These are phyloP conservation scores for Dovyalis caffra DNA, from an alignment of 345 rosid species.

Conservation along the genomic window DNA sequence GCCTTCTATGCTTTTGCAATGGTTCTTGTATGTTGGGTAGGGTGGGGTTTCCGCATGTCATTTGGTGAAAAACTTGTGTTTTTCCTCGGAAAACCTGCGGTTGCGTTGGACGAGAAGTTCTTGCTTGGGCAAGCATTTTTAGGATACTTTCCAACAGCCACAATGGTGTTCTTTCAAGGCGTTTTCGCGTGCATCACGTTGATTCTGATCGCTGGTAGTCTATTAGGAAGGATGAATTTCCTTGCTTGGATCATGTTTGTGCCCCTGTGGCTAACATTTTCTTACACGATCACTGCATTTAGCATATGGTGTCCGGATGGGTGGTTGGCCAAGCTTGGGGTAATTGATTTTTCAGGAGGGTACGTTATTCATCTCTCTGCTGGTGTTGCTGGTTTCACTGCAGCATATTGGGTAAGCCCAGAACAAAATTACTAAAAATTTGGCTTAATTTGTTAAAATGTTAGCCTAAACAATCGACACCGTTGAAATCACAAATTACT, in stretches of 20 bases:
- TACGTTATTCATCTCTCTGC: conserved; percentile 52
- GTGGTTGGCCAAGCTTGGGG: conserved; percentile 49
- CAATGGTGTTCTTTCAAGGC: conserved; percentile 51
- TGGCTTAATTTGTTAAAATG: neutral
- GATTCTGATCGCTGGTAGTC: conserved; percentile 43
- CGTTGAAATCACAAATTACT: too few relatives aligned
- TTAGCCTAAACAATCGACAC: too few relatives aligned
- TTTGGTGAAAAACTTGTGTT: conserved; percentile 41
- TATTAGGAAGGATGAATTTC: conserved; percentile 58
- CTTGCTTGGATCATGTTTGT: conserved; percentile 50
- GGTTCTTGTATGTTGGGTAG: conserved; percentile 49
- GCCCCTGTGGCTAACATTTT: conserved; percentile 47
- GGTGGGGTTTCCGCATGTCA: conserved; percentile 51
- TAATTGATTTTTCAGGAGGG: conserved; percentile 51
- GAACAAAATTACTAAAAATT: neutral
- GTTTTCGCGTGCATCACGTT: conserved; percentile 44
- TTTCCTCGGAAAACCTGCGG: conserved; percentile 37
- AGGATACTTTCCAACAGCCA: conserved; percentile 39
- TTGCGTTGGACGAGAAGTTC: conserved; percentile 41
- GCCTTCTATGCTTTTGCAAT: conserved; percentile 47
- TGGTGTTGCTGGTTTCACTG: conserved; percentile 54
- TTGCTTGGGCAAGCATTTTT: conserved; percentile 34
- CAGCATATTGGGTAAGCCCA: conserved; percentile 45
- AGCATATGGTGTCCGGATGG: conserved; percentile 52
- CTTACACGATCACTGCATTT: conserved; percentile 38